Evolutionary conservation across 192 early-diverging fungal species (phyloP), one percentile per base, ranked within the genome.

Genomic region (Linderina pennispora): DNA sequence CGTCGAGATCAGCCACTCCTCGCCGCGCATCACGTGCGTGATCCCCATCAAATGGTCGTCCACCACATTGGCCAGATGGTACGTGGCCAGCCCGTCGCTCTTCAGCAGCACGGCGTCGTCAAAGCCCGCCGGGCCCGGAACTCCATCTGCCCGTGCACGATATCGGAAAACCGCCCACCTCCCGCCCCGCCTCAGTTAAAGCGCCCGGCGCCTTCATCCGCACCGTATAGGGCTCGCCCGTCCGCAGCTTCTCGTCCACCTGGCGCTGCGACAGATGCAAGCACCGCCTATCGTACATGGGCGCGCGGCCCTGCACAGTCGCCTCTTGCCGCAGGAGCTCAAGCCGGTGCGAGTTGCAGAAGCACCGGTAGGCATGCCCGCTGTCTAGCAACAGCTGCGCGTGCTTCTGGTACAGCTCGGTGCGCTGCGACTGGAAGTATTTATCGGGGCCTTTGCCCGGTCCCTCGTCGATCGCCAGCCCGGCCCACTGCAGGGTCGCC

Each of bases 1-100:
- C 8, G 90, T 93, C 8, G 91, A 93, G 17, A 90, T 76, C 22
- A 97, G 76, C 94, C 94, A 97, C 66, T 97, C 94, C 65, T 94
- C 90, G 31, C 94, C 94, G 31, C 94, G 79, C 26, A 97, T 57
- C 14, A 97, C 91, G 58, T 94, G 91, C 1, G 91, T 90, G 36
- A 97, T 88, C 9, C 74, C 74, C 94, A 97, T 97, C 8, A 80
- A 36, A 40, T 89, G 81, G 53, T 97, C 94, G 56, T 97, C 94
- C 1, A 94, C 86, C 1, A 97, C 94, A 53, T 92, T 93, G 1
- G 94, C 94, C 26, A 97, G 73, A 50, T 97, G 94, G 55, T 97
- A 97, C 0, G 94, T 97, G 4, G 94, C 88, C 43, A 77, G 77
- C 3, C 94, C 94, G 55, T 94, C 91, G 49, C 88, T 88, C 54